Evolutionary conservation across 1,284 basidiomycete species (phyloP), one percentile per base, ranked within the genome.

Genomic region (Trichosporon sp.): DNA sequence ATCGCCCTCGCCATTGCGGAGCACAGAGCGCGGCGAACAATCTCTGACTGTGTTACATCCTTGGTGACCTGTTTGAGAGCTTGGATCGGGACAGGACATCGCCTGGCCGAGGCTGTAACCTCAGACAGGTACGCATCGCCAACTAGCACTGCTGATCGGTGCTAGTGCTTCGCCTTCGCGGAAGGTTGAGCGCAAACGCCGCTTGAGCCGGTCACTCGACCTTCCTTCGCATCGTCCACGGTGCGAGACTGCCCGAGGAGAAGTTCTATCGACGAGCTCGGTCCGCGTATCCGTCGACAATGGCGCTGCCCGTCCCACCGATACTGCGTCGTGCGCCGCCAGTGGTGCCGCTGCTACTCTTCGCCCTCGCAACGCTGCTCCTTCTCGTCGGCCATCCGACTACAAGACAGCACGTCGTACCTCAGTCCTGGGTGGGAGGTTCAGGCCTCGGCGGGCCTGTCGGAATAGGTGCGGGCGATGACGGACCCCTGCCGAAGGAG

Each of bases 401-500:
- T 4, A 58, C 61, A 16, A 23, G 61, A 25, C 36, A 25, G 16
- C 56, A 58, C 19, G 36, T 56, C 13, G 34, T 56, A 5, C 58
- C 62, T 5, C 13, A 29, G 23, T 27, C 21, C 29, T 60, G 62
- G 58, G 37, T 62, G 23, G 61, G 61, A 23, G 61, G 61, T 2
- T 6, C 56, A 1, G 61, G 61, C 23, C 33, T 40, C 25, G 61
- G 61, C 44, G 61, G 61, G 8, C 19, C 61, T 4, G 61, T 58
- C 14, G 16, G 56, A 4, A 34, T 34, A 4, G 23, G 23, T 4
- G 29, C 23, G 14, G 14, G 9, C 2, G 56, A 61, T 44, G 56
- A 69, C 36, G 58, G 59, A 5, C 59, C 58, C 14, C 58, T 72
- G 5, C 69, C 71, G 1, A 19, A 52, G 6, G 58, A 56, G n/a